A percentile compares a stretch with the other conserved stretches of the same genome.
Conservation (phyloP, 306 rosid species). For the Arachis hypogaea region DNA sequence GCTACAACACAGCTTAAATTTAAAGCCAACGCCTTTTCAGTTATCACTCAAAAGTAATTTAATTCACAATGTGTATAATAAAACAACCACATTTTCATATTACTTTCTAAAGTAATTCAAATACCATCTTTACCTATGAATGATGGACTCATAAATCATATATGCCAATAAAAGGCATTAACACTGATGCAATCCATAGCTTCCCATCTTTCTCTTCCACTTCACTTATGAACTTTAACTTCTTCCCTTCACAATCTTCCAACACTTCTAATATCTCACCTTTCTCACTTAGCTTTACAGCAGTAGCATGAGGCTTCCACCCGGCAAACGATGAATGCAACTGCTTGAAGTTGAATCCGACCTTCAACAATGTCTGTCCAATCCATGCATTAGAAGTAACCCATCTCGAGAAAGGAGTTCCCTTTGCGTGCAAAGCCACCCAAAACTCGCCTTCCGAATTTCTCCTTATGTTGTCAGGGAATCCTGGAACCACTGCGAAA, state of each 20-base stretch:
- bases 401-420: conserved; percentile 48
- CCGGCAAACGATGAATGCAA: conserved; percentile 64
- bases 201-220: conserved; percentile 88
- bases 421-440: conserved; percentile 85
- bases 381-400: conserved; percentile 58
- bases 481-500: conserved; percentile 72
- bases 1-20: conserved; percentile 2
- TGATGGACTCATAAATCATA: conserved; percentile 37
- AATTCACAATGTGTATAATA: conserved; percentile 20
- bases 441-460: conserved; percentile 77
- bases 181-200: conserved; percentile 85
- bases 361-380: conserved; percentile 57
- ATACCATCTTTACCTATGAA: neutral
- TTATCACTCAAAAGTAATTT: neutral
- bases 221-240: conserved; percentile 74
- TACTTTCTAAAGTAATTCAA: neutral
- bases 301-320: conserved; percentile 70
- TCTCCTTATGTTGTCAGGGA: conserved; percentile 82
- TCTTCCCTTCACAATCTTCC: conserved; percentile 81
- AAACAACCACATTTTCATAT: conserved; percentile 6
- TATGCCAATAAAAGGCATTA: conserved; percentile 79
- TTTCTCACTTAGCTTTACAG: conserved; percentile 63
- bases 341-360: conserved; percentile 61
- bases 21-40: neutral
- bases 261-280: conserved; percentile 69